A percentile compares a stretch with the other conserved stretches of the same genome.
These are phyloP conservation scores for Candida vartiovaarae DNA, from an alignment of 805 yeast genomes.

Conservation along the genomic window DNA sequence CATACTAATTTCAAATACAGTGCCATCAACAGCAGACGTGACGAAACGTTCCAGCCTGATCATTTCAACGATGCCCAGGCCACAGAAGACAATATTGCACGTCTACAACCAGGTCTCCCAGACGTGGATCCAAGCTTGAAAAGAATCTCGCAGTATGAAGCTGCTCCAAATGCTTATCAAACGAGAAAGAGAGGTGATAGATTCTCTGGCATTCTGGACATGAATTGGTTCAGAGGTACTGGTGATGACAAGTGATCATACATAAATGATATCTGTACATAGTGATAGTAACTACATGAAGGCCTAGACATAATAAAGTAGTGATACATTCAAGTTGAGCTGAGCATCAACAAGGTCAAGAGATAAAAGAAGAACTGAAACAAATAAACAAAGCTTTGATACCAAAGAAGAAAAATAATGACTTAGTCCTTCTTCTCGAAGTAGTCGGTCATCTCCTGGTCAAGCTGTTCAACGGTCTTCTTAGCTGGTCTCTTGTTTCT, in stretches of 20 bases:
- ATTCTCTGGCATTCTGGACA: slow-evolving; percentile 21
- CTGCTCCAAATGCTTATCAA: slow-evolving; percentile 53
- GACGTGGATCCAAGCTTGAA: slow-evolving; percentile 17
- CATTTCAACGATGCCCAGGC: slow-evolving; percentile 15
- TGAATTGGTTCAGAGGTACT: slow-evolving; percentile 18
- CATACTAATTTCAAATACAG: slow-evolving; percentile 2
- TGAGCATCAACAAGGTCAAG: no score
- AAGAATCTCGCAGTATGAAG: slow-evolving; percentile 61
- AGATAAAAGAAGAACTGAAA: background rate
- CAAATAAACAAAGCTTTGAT: background rate
- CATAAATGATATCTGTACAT: no score
- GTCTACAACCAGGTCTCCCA: slow-evolving; percentile 52
- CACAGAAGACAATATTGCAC: slow-evolving; percentile 24
- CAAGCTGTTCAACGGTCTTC: slow-evolving; percentile 88
- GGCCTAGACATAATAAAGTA: background rate
- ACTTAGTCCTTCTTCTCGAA: slow-evolving; percentile 46
- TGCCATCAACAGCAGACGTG: slow-evolving; percentile 29
- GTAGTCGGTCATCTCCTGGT: slow-evolving; percentile 97
- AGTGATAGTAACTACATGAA: background rate
- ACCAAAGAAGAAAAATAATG: background rate
- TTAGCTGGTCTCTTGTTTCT: slow-evolving; percentile 38
- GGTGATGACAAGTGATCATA: background rate
- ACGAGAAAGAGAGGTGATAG: slow-evolving; percentile 54
- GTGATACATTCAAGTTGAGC: background rate
- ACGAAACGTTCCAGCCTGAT: slow-evolving; percentile 28